Base-by-base conservation (phyloP, 2,329 filamentous ascomycete species). In the Blastomyces gilchristii region DNA sequence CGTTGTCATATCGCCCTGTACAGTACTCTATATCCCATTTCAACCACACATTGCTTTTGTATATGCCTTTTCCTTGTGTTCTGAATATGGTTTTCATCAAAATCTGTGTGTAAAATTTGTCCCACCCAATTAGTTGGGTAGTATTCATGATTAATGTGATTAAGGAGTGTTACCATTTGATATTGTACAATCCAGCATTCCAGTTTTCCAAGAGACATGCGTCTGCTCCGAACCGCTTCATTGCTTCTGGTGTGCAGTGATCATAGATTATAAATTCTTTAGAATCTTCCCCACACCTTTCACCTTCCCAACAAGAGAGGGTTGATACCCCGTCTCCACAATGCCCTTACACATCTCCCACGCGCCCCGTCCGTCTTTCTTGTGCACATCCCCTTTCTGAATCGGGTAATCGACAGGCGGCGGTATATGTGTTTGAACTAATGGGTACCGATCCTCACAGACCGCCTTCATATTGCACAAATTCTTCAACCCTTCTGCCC, bases 381-480 rank as follows among this genome's bases (percentile, higher is more conserved):
- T 68, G 34, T 77, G 73, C 60, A 78, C 77, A 57, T 80, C 78
- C 64, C 86, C 85, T 71, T 85, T 83, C 3, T 77, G 73, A 18
- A 99, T 85, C 1, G 94, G 93, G 74, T 97, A 96, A 71, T 87
- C 86, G 68, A 96, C 83, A 5, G 88, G 85, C 1, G 82, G 81
- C 2, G 94, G 94, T 63, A 99, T 97, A 5, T 82, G 80, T 7
- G 94, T 99, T 66, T 87, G 81, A 65, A 84, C 72, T 37, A 80
- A 34, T 0, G 81, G 79, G 71, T 80, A 84, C 73, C 64, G 89
- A 78, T 99, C 94, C 65, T 86, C 81, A 71, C 91, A 96, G 41
- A 99, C 80, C 63, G 88, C 86, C 80, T 99, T 99, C 67, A 86
- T 75, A 75, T 97, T 97, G 75, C 91, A 96, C 62, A 99, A 73